Evolutionary conservation across 1,139 yeast genomes (phyloP), one percentile per base, ranked within the genome.

Genomic region (Blastobotrys ciferrii): DNA sequence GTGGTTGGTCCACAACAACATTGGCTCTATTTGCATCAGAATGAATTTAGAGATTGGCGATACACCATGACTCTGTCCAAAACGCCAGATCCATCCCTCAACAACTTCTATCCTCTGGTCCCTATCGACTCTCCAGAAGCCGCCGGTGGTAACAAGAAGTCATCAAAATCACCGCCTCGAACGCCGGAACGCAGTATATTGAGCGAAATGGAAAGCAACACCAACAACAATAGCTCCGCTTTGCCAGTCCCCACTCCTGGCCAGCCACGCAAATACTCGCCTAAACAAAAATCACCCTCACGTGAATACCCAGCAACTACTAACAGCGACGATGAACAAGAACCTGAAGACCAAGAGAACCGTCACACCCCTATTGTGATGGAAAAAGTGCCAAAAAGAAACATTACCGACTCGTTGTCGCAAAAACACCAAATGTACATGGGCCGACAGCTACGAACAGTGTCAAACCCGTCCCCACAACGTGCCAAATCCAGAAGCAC

Each of bases 1-100:
- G 98, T 92, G 13, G 98, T 92, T 32, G 98, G 98, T 0, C 98
- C 98, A 1, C 98, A 92, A 67, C 98, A 92, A 65, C 98, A 92
- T 70, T 92, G 98, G 98, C 75, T 92, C 48, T 94, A 92, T 63
- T 77, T 92, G 58, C 96, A 92, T 66, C 98, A 92, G 68, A 85
- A 89, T 65, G 96, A 89, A 59, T 92, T 92, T 68, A 78, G 97
- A 60, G 96, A 89, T 60, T 92, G 98, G 98, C 80, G 91, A 65
- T 86, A 84, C 60, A 89, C 97, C 5, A 89, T 87, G 96, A 80
- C 82, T n/a, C 68, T 87, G 50, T 88, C 84, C 57, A 80, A 74
- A 58, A 70, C 75, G 42, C 84, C 96, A 1, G 87, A 87, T 55
- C 80, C 75, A 31, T 72, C 80, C 36, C 80, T 91, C 50, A 94